These are phyloP conservation scores for Colletotrichum navitas DNA, from an alignment of 2,329 filamentous ascomycete species.

Conservation along the genomic window DNA sequence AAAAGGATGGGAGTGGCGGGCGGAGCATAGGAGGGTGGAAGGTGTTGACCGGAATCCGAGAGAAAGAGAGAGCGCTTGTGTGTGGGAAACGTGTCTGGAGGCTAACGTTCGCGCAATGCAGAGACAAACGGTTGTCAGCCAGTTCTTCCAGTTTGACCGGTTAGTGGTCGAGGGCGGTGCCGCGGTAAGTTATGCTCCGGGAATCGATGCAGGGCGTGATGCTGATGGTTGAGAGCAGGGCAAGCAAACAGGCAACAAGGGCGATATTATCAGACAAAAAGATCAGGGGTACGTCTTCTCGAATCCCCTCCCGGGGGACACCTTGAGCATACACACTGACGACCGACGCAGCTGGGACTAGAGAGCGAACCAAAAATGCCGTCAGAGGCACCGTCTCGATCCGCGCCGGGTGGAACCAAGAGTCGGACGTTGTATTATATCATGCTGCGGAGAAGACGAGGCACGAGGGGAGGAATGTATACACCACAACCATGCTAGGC, in stretches of 20 bases:
- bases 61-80: background rate
- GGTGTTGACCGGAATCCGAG: background rate
- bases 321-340: background rate
- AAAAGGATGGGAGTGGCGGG: background rate
- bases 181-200: slow-evolving; percentile 66
- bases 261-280: slow-evolving; percentile 80
- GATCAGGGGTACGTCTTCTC: slow-evolving; percentile 75
- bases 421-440: slow-evolving; percentile 28
- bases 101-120: slow-evolving; percentile 56
- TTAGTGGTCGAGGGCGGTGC: slow-evolving; percentile 93
- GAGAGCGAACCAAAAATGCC: background rate
- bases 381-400: slow-evolving; percentile 1
- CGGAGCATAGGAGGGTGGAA: background rate
- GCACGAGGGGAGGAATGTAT: background rate
- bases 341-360: slow-evolving; percentile 22
- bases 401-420: background rate
- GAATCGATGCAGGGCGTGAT: background rate
- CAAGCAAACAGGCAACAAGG: slow-evolving; percentile 76
- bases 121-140: slow-evolving; percentile 95
- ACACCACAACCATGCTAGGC: slow-evolving; percentile 10
- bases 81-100: too few relatives aligned
- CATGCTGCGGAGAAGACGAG: background rate
- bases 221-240: slow-evolving; percentile 60
- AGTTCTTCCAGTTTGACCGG: slow-evolving; percentile 92
- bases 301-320: too few relatives aligned